phyloP scores from a whole-genome alignment of 164 flowering plant genomes.

The Sextonia rubra region DNA sequence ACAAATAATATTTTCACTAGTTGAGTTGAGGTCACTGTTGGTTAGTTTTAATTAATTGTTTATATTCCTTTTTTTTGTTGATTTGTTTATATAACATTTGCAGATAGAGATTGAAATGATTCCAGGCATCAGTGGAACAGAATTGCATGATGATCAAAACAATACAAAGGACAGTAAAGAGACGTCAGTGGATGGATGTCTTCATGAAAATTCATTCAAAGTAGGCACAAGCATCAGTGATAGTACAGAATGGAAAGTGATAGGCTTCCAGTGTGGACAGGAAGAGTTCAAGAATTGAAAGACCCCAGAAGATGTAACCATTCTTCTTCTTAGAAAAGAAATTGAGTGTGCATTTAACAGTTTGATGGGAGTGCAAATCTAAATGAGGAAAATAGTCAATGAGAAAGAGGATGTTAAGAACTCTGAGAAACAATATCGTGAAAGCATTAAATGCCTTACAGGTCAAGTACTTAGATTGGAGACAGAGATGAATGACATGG shows the following conservation, averaged over 20 bases:
- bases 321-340: constrained; percentile 64
- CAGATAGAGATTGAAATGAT: constrained; percentile 31
- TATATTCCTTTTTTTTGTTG: neutral
- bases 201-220: constrained; percentile 8
- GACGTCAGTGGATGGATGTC: neutral
- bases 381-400: constrained; percentile 45
- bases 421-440: constrained; percentile 34
- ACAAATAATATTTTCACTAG: neutral
- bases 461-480: constrained; percentile 42
- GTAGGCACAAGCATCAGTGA: constrained; percentile 8
- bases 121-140: constrained; percentile 7
- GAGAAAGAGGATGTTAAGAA: constrained; percentile 58
- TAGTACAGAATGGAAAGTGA: neutral
- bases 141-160: constrained; percentile 7
- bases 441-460: constrained; percentile 33
- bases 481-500: constrained; percentile 35
- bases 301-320: constrained; percentile 24
- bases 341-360: constrained; percentile 62
- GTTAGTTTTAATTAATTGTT: neutral
- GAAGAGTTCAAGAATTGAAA: constrained; percentile 15
- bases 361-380: constrained; percentile 53
- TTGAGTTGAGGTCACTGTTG: constrained; percentile 1
- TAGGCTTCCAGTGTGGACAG: constrained; percentile 10
- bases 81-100: neutral
- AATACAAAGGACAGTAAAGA: neutral